Percentiles rank a stretch among this genome's conserved stretches.
phyloP scores from a whole-genome alignment of 805 yeast species.

The Kuraishia piskuri region DNA sequence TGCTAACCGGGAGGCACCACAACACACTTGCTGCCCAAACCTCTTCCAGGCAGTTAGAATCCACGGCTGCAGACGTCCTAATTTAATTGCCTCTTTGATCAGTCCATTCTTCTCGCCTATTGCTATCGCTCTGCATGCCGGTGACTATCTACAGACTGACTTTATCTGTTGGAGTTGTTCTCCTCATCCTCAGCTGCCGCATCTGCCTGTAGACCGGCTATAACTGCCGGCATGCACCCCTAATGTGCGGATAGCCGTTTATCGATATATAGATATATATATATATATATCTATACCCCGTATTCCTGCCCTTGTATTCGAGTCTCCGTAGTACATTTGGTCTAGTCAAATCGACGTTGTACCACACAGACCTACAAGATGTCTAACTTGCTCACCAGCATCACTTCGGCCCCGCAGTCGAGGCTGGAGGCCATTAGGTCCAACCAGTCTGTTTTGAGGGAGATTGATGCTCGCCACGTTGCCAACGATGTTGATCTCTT shows the following conservation, averaged over 20 bases:
- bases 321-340: no score
- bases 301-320: no score
- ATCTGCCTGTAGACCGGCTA: background rate
- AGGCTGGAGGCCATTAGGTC: constrained; percentile 3
- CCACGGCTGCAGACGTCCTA: background rate
- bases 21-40: no score
- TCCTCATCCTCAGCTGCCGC: no score
- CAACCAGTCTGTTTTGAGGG: constrained; percentile 5
- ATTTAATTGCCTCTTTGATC: background rate
- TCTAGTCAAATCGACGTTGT: background rate
- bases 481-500: constrained; percentile 25
- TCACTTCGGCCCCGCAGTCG: background rate
- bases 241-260: no score
- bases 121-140: background rate
- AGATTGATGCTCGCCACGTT: constrained; percentile 20
- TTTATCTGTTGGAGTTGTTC: background rate
- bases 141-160: background rate
- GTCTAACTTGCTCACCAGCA: background rate
- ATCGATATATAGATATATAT: no score
- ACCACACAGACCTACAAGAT: background rate
- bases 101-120: background rate
- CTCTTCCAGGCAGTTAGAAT: background rate
- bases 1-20: no score
- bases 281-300: background rate
- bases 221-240: background rate